Conservation (phyloP, 768 basidiomycete genomes). For the Trametes gibbosa region DNA sequence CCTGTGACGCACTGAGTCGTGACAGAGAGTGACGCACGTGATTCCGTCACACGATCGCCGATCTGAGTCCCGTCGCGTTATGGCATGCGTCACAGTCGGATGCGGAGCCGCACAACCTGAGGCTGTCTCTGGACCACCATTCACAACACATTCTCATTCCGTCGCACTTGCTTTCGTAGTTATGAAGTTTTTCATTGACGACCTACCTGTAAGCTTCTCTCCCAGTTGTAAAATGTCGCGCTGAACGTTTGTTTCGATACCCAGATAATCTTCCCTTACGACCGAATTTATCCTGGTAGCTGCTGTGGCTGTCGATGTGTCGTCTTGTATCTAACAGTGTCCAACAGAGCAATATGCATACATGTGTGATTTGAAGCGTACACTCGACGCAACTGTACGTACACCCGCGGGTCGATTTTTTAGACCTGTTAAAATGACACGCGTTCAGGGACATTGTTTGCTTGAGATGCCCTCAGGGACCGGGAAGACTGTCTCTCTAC, state of each 20-base stretch:
- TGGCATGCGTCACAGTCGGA: neutral
- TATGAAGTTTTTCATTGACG: slow-evolving; percentile 38
- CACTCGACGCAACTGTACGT: slow-evolving; percentile 87
- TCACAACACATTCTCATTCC: neutral
- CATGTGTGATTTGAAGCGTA: slow-evolving; percentile 97
- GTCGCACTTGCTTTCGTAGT: neutral
- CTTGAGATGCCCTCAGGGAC: slow-evolving; percentile 99
- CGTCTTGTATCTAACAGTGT: neutral
- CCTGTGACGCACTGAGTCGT: slow-evolving; percentile 7
- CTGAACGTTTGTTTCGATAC: neutral
- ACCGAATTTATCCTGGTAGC: slow-evolving; percentile 92
- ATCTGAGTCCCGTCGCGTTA: slow-evolving; percentile 6
- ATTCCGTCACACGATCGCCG: neutral
- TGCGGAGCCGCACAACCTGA: neutral
- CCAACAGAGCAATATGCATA: slow-evolving; percentile 93
- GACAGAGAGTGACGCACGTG: neutral
- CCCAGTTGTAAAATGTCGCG: slow-evolving; percentile 2
- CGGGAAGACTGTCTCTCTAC: slow-evolving; percentile 94
- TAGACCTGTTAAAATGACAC: neutral
- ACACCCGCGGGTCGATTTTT: neutral
- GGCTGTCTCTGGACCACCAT: slow-evolving; percentile 20
- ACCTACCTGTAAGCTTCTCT: slow-evolving; percentile 41
- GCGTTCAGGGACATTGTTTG: slow-evolving; percentile 90
- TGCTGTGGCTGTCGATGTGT: slow-evolving; percentile 3
- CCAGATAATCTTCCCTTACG: slow-evolving; percentile 89